Evolutionary conservation across 495 filamentous ascomycete species (phyloP).

Genomic region (Daldinia grandis): DNA sequence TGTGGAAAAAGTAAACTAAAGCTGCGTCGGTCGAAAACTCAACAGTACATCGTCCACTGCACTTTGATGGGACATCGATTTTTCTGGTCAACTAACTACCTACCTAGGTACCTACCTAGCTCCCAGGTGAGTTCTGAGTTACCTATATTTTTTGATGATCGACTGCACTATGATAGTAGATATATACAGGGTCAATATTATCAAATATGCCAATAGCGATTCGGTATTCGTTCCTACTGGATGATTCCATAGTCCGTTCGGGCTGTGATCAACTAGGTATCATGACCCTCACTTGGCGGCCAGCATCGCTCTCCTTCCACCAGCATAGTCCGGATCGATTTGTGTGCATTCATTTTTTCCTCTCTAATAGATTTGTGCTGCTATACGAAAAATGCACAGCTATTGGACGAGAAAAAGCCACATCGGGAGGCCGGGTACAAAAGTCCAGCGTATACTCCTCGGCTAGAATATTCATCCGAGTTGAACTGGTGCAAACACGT

Average conservation of each 20-base stretch:
- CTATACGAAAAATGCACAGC: not conserved
- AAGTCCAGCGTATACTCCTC: not conserved
- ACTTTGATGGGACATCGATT: not conserved
- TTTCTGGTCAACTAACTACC: not conserved
- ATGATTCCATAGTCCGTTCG: not conserved
- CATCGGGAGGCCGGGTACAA: not conserved
- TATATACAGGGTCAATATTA: not conserved
- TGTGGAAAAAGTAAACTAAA: not conserved
- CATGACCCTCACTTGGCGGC: not conserved
- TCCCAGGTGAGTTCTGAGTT: not conserved
- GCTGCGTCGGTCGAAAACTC: not conserved
- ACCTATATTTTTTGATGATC: not conserved
- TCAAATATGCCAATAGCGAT: not conserved
- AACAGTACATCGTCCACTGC: not conserved
- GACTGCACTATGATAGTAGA: not conserved
- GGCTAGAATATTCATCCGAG: conserved; percentile 1
- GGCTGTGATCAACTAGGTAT: not conserved
- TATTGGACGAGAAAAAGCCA: not conserved
- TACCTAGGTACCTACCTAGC: too few relatives aligned
- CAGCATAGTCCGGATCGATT: too few relatives aligned
- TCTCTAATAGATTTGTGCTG: not conserved
- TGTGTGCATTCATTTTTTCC: not conserved
- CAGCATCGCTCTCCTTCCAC: not conserved
- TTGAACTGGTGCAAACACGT: not conserved
- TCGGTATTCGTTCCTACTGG: not conserved